Percentiles rank a stretch among this genome's conserved stretches.
These are phyloP conservation scores for Conticribra guillardii DNA, from an alignment of 108 stramenopile species.

Conservation along the genomic window DNA sequence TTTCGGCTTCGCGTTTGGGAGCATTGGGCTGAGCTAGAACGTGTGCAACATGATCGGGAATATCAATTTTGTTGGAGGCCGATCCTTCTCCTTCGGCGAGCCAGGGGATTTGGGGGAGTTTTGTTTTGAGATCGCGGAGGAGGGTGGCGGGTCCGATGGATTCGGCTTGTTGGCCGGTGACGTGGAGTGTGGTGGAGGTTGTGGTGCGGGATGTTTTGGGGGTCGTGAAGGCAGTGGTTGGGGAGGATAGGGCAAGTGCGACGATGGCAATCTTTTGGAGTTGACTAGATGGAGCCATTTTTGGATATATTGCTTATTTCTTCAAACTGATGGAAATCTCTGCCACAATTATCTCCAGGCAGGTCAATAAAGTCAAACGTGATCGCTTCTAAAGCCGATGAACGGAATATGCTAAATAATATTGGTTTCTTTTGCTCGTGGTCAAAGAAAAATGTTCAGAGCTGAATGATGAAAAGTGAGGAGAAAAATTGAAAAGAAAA, in stretches of 20 bases:
- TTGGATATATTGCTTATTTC: no score
- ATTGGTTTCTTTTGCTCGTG: no score
- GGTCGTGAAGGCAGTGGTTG: slow-evolving; percentile 7
- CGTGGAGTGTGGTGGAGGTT: slow-evolving; percentile 32
- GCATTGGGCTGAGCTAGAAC: slow-evolving; percentile 60
- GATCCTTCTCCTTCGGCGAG: slow-evolving; percentile 63
- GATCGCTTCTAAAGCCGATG: no score
- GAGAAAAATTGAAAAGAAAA: no score
- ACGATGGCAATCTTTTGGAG: slow-evolving; percentile 1
- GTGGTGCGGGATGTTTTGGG: slow-evolving; percentile 1
- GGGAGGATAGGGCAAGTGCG: slow-evolving; percentile 2
- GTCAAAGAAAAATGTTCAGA: no score
- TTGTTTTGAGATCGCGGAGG: slow-evolving; percentile 60
- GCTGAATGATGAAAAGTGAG: no score
- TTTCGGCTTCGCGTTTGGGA: slow-evolving; percentile 74
- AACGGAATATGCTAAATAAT: no score
- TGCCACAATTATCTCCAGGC: no score
- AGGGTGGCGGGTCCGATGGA: slow-evolving; percentile 67
- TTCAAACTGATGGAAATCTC: no score
- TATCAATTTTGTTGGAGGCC: slow-evolving; percentile 68
- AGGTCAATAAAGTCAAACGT: no score
- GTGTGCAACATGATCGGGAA: slow-evolving; percentile 63
- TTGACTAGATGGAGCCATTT: no score
- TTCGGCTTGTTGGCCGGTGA: slow-evolving; percentile 68
- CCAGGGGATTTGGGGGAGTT: slow-evolving; percentile 69